phyloP scores from a whole-genome alignment of 2,329 filamentous ascomycete genomes.

The Cladophialophora exuberans region DNA sequence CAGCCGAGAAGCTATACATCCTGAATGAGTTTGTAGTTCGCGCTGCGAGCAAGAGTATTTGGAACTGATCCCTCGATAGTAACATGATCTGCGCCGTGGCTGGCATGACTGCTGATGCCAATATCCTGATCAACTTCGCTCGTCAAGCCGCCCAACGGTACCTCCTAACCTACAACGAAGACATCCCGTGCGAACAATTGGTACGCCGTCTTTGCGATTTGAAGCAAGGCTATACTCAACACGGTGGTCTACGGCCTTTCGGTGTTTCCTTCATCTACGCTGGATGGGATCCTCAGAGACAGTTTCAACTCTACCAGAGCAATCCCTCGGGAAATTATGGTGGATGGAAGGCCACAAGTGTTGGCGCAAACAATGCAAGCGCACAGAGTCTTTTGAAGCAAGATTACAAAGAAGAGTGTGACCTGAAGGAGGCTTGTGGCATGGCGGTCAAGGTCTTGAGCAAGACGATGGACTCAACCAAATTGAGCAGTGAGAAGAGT shows the following conservation, averaged over 20 bases:
- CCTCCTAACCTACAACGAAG: conserved; percentile 99
- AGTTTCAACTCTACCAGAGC: conserved; percentile 99
- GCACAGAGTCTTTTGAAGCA: conserved; percentile 97
- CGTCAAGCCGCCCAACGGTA: conserved; percentile 96
- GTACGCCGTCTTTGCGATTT: conserved; percentile 95
- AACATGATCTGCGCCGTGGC: conserved; percentile 99
- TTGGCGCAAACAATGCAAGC: conserved; percentile 96
- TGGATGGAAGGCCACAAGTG: conserved; percentile 98
- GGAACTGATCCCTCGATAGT: conserved; percentile 52
- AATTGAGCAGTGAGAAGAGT: conserved; percentile 99
- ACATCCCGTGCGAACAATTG: conserved; percentile 98
- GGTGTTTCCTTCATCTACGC: conserved; percentile 99
- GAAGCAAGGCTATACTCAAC: conserved; percentile 99
- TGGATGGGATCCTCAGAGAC: conserved; percentile 90
- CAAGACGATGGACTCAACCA: conserved; percentile 99
- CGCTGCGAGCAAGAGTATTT: background rate
- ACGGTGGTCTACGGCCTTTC: conserved; percentile 96
- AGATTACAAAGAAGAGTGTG: conserved; percentile 98
- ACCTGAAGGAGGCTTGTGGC: conserved; percentile 91
- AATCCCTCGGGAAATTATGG: conserved; percentile 99
- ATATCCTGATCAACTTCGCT: conserved; percentile 99
- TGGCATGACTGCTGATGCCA: conserved; percentile 98
- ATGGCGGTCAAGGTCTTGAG: conserved; percentile 98
- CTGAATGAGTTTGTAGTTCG: conserved; percentile 81
- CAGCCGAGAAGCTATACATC: conserved; percentile 99